Percentiles rank a stretch among this genome's conserved stretches.
These are phyloP conservation scores for Ogataea haglerorum DNA, from an alignment of 805 yeast genomes.

Conservation along the genomic window DNA sequence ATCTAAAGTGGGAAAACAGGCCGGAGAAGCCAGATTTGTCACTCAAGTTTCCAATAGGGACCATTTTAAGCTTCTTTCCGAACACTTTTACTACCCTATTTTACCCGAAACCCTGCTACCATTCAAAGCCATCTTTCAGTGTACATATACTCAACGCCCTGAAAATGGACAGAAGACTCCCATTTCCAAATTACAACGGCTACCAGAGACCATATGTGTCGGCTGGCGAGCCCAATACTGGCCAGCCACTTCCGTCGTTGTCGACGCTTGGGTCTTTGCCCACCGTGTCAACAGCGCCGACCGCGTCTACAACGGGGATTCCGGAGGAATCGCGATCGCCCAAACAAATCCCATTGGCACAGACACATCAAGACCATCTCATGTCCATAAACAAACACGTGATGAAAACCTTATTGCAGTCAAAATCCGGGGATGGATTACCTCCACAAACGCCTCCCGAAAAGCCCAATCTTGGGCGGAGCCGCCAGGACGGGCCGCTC, in stretches of 20 bases:
- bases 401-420: slow-evolving; percentile 14
- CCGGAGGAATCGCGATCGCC: slow-evolving; percentile 5
- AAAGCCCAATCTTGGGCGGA: slow-evolving; percentile 9
- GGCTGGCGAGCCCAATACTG: neutral
- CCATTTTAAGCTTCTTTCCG: neutral
- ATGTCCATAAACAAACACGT: slow-evolving; percentile 17
- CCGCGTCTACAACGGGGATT: slow-evolving; percentile 1
- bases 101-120: slow-evolving; percentile 5
- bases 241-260: slow-evolving; percentile 1
- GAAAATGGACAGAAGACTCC: slow-evolving; percentile 8
- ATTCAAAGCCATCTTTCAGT: slow-evolving; percentile 2
- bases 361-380: slow-evolving; percentile 15
- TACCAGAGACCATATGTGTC: slow-evolving; percentile 4
- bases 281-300: slow-evolving; percentile 3
- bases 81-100: neutral
- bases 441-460: slow-evolving; percentile 10
- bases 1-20: neutral
- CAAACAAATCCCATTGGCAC: slow-evolving; percentile 15
- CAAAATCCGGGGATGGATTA: slow-evolving; percentile 5
- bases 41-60: neutral
- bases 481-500: slow-evolving; percentile 7
- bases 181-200: slow-evolving; percentile 3
- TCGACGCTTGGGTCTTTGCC: slow-evolving; percentile 2
- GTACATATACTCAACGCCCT: neutral
- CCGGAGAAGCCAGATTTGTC: neutral